A percentile compares a stretch with the other conserved stretches of the same genome.
These are phyloP conservation scores for Knoxia roxburghii DNA, from an alignment of 257 asterid species.

Conservation along the genomic window DNA sequence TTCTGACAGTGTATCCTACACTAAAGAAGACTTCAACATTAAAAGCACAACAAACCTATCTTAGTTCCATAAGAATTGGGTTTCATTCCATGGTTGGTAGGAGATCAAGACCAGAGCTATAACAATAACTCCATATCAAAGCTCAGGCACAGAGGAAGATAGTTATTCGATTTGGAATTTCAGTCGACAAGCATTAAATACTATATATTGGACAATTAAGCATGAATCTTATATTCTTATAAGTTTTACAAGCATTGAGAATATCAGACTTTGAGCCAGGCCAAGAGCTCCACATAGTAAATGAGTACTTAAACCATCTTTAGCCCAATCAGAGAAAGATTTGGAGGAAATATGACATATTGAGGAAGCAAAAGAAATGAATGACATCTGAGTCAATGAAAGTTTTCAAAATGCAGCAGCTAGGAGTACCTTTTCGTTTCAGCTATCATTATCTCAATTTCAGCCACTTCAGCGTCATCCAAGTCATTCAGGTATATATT, in stretches of 20 bases:
- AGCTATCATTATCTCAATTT: conserved; percentile 92
- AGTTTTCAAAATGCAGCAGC: conserved; percentile 3
- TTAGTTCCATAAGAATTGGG: not conserved
- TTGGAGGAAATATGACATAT: not conserved
- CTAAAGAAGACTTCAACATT: not conserved
- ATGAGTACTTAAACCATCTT: not conserved
- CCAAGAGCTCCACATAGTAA: not conserved
- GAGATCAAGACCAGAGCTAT: not conserved
- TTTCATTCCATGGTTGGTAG: not conserved
- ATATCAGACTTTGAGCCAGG: not conserved
- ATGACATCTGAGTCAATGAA: not conserved
- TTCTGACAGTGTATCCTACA: not conserved
- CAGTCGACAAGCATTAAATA: not conserved
- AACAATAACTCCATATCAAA: not conserved
- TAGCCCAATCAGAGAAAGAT: not conserved
- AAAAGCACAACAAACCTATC: not conserved
- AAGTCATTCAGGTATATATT: conserved; percentile 81
- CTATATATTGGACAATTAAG: not conserved
- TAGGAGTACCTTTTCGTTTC: conserved; percentile 57
- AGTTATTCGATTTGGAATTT: not conserved
- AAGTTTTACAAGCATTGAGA: not conserved
- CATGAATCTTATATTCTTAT: not conserved
- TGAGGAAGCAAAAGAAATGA: not conserved
- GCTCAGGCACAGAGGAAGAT: not conserved
- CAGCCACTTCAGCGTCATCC: conserved; percentile 73